phyloP scores from a whole-genome alignment of 1,284 basidiomycete species.

The Cryptococcus maquisensis region DNA sequence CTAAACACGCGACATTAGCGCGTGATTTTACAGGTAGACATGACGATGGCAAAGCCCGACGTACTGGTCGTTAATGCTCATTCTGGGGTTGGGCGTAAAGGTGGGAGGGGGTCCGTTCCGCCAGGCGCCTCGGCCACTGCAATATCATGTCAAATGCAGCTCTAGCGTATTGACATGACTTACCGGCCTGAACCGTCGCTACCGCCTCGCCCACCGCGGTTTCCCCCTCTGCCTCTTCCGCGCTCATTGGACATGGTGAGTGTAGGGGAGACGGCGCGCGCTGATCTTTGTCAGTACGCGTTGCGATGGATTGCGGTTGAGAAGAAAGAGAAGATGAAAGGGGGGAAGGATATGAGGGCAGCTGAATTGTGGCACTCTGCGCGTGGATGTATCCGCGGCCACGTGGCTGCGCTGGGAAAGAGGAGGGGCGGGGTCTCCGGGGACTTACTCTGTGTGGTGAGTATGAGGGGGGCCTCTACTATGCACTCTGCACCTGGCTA shows the following conservation, averaged over 20 bases:
- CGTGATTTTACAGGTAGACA: background rate
- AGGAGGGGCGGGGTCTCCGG: background rate
- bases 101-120: slow-evolving; percentile 37
- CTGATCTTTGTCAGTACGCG: background rate
- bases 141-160: background rate
- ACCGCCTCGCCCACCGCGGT: slow-evolving; percentile 18
- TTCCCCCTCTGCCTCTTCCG: slow-evolving; percentile 9
- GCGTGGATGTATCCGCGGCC: background rate
- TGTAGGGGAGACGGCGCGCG: background rate
- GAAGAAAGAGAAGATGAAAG: background rate
- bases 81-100: slow-evolving; percentile 15
- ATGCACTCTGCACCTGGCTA: too few species aligned
- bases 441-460: background rate
- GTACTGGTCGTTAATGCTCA: slow-evolving; percentile 37
- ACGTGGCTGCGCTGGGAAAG: background rate
- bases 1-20: slow-evolving; percentile 9
- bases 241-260: slow-evolving; percentile 8
- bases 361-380: background rate
- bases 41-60: slow-evolving; percentile 6
- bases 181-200: slow-evolving; percentile 8
- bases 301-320: background rate
- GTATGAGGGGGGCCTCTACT: background rate
- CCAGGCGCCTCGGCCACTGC: slow-evolving; percentile 36
- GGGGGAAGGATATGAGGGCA: background rate
- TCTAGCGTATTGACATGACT: background rate